Percentiles rank a stretch among this genome's conserved stretches.
Conservation (phyloP, 257 asterid genomes). For the Paulownia fortunei region DNA sequence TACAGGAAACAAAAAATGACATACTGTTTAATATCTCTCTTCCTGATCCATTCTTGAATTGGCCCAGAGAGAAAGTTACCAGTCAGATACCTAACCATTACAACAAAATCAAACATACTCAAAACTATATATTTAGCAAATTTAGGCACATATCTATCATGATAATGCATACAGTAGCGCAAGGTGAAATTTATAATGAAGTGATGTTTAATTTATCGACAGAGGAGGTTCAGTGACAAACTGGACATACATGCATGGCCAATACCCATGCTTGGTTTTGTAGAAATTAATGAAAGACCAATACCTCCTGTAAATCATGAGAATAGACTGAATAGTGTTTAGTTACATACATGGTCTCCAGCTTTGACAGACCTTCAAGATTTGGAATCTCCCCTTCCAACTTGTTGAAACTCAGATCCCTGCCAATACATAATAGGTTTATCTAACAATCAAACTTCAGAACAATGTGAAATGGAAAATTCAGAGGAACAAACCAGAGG, state of each 20-base stretch:
- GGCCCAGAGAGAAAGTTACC: constrained; percentile 56
- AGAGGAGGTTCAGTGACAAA: not conserved
- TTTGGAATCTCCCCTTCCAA: constrained; percentile 54
- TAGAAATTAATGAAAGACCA: not conserved
- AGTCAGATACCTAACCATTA: constrained; percentile 49
- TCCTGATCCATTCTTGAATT: constrained; percentile 48
- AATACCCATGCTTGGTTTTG: not conserved
- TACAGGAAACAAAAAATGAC: constrained; percentile 13
- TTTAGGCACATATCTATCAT: not conserved
- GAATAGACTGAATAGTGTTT: not conserved
- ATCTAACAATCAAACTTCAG: not conserved
- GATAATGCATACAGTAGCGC: not conserved
- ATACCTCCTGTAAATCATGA: not conserved
- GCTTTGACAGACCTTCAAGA: constrained; percentile 15
- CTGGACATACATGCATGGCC: not conserved
- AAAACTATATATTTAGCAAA: not conserved
- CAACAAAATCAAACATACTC: not conserved
- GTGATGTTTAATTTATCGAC: not conserved
- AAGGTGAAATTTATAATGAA: not conserved
- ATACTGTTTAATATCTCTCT: constrained; percentile 37
- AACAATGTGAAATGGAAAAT: not conserved
- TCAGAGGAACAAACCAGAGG: not conserved
- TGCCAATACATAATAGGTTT: constrained; percentile 32
- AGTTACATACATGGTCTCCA: constrained; percentile 49
- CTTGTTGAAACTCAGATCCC: constrained; percentile 73